Base-by-base conservation (phyloP, 1,284 basidiomycete genomes). In the Xanthoconium separans region DNA sequence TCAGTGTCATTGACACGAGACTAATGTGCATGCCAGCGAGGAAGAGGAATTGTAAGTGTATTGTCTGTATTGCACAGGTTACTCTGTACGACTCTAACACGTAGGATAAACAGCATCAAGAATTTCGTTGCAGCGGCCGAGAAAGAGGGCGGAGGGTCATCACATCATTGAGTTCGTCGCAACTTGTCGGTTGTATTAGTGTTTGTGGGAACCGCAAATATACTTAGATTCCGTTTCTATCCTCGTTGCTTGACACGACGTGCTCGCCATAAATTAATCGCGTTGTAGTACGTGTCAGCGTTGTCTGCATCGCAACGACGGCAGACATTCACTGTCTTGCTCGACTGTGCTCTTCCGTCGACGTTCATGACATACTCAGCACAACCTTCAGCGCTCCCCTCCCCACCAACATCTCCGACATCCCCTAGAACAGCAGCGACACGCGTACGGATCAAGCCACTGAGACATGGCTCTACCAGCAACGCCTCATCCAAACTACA, bases 61-160 rank as follows among this genome's bases (percentile, higher is more conserved):
- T 50, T 51, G 22, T 58, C 52, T 53, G 46, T 42, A 42, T 43
- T 43, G 39, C 18, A 30, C 34, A 47, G 34, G 58, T 55, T 57
- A 61, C 65, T 62, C 58, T 62, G 62, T 69, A 64, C 69, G 61
- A 63, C 53, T 66, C 66, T 65, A 66, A 74, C 73, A 72, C 65
- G 73, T 68, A 80, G 75, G 75, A 69, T 77, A 59, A 64, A 76
- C 75, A 91, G 88, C 69, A 89, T 91, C 74, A 77, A 79, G 70
- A 82, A 83, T 50, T 91, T 89, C 68, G 79, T 91, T 58, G 83
- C 79, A 54, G 88, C 89, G 65, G 89, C 89, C 47, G 89, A 91
- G 77, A 89, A 87, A 73, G 85, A 81, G 66, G 68, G 70, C 24
- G 76, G 74, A 59, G 68, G 56, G 50, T 69, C 66, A 7, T 68